phyloP scores from a whole-genome alignment of 495 filamentous ascomycete species.

The Chaetomium cochliodes region DNA sequence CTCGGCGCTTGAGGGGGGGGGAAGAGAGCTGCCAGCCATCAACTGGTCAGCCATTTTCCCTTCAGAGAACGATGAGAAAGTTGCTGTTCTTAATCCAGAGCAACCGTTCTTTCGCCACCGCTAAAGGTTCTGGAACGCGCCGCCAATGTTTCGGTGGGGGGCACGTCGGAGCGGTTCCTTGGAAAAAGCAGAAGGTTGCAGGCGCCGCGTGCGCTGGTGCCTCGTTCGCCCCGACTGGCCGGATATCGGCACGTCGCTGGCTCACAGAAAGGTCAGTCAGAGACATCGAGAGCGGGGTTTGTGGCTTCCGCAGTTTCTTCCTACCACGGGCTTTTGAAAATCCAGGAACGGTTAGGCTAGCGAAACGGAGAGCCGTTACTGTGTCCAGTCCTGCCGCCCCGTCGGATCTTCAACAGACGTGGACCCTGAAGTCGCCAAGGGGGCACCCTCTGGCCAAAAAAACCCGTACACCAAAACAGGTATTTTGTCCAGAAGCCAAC shows the following conservation, averaged over 20 bases:
- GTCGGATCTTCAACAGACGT: background rate
- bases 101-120: background rate
- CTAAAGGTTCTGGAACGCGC: background rate
- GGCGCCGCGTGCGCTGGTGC: background rate
- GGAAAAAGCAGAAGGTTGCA: background rate
- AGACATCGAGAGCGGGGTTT: background rate
- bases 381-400: background rate
- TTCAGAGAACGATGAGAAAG: background rate
- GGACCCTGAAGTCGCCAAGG: background rate
- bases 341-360: background rate
- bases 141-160: background rate
- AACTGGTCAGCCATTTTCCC: background rate
- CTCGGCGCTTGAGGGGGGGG: background rate
- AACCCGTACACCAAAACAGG: too few relatives aligned
- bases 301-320: background rate
- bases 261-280: background rate
- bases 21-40: background rate
- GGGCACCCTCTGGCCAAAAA: too few relatives aligned
- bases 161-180: background rate
- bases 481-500: too few relatives aligned
- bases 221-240: conserved; percentile 11
- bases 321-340: background rate
- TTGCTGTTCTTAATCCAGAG: background rate
- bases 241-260: conserved; percentile 24
- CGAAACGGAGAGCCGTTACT: conserved; percentile 8